A percentile compares a stretch with the other conserved stretches of the same genome.
Conservation (phyloP, 805 yeast species). For the Saturnispora saitoi region DNA sequence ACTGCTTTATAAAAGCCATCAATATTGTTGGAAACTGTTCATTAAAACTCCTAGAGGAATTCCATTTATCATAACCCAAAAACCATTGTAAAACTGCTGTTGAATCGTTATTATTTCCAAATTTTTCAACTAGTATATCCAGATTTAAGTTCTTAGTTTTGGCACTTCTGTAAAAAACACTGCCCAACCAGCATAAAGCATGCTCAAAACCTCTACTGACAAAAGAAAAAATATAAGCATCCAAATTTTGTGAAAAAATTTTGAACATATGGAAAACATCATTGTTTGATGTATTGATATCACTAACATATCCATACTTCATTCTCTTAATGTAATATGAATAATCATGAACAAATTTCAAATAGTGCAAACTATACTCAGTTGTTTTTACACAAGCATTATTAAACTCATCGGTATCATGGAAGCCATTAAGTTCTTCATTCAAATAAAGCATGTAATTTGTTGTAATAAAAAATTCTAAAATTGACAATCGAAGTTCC, state of each 20-base stretch:
- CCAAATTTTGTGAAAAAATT: conserved; percentile 22
- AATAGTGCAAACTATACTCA: conserved; percentile 29
- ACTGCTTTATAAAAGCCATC: conserved; percentile 25
- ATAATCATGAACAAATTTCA: conserved; percentile 29
- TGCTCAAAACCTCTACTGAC: conserved; percentile 10
- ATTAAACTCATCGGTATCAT: conserved; percentile 15
- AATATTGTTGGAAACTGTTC: conserved; percentile 22
- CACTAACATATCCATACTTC: conserved; percentile 18
- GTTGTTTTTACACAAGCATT: conserved; percentile 24
- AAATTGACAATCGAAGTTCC: conserved; percentile 22
- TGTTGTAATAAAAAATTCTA: conserved; percentile 24
- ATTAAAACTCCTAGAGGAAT: conserved; percentile 8
- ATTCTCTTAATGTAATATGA: conserved; percentile 21
- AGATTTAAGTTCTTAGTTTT: conserved; percentile 5
- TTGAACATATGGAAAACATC: conserved; percentile 14
- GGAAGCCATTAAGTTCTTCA: conserved; percentile 13
- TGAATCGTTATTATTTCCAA: conserved; percentile 25
- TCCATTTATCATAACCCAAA: conserved; percentile 8
- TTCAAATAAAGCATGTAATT: conserved; percentile 32
- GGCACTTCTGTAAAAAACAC: conserved; percentile 4
- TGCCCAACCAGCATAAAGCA: conserved; percentile 6
- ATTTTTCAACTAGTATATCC: conserved; percentile 17
- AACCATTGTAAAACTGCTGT: conserved; percentile 27
- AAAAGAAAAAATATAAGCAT: conserved; percentile 15
- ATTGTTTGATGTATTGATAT: conserved; percentile 2